Base-by-base conservation (phyloP, 768 basidiomycete species). In the Calvatia gigantea region DNA sequence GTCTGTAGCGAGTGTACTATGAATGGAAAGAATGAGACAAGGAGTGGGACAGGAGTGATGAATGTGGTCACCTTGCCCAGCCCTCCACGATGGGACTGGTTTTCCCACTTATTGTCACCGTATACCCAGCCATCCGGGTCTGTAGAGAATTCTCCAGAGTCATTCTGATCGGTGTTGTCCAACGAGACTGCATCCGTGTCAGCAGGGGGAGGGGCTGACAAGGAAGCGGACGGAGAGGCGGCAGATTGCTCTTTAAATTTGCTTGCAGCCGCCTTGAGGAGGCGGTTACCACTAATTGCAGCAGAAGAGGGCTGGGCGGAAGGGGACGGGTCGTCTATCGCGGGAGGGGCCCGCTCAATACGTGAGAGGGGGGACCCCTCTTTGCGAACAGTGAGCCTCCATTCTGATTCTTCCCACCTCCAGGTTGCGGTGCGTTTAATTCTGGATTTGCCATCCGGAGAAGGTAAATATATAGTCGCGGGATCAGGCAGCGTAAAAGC, bases 61-160 rank as follows among this genome's bases (percentile, higher is more conserved):
- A 23, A 32, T 6, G 23, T 23, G 63, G 72, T 39, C 38, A 86
- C 86, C 76, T 94, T 94, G 68, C 94, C 89, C 73, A 95, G 81
- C 5, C 92, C 91, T 45, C 91, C 91, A 61, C 86, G 88, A 53
- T 75, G 74, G 51, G 83, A 85, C 42, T 80, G 75, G 17, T 74
- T 79, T 65, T 97, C 94, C 94, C 94, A 98, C 67, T 97, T 96
- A 68, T 98, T 98, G 62, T 95, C 94, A 2, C 86, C 88, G 64
- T 94, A 97, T 5, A 94, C 80, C 94, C 94, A 98, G 3, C 94
- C 94, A 58, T 95, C 92, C 3, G 76, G 66, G 65, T 98, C 94
- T 1, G 94, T 96, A 33, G 73, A 66, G 27, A 74, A 71, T 41
- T 85, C 81, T 51, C 83, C 81, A 2, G 78, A 78, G 14, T 71